Evolutionary conservation across 2,329 filamentous ascomycete species (phyloP), one percentile per base, ranked within the genome.

Genomic region (Neofusicoccum cordaticola): DNA sequence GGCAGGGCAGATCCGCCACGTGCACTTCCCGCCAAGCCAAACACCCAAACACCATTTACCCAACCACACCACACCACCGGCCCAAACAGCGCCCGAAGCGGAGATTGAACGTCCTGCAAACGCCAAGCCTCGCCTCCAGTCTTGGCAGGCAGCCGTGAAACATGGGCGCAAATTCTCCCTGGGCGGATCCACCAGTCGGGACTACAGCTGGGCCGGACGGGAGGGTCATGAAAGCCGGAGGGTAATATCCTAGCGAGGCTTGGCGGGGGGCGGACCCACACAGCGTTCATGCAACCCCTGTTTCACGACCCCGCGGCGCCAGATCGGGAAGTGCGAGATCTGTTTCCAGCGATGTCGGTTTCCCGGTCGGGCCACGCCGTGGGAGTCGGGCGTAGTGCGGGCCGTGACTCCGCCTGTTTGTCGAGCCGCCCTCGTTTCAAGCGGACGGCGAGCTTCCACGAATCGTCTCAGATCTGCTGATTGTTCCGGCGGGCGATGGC

Each of bases 201-300:
- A 39, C 52, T 4, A 19, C 41, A 34, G 19, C 56, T 13, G 15
- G 22, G 22, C 56, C 41, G 27, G 56, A 34, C 53, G 42, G n/a
- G 56, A 60, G 35, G 13, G 42, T 42, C 8, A 15, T 4, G 31
- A n/a, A 39, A 22, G 57, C 57, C 31, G 57, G 34, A 5, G 19
- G 11, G 31, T 31, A 51, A 51, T 62, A 51, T 44, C 51, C 35
- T 8, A 27, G 17, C 45, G 35, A 41, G 45, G 45, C 58, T 62
- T 62, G 58, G 58, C 58, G 42, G 58, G 58, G 9, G 34, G 11
- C 2, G 58, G 8, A 42, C 58, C 58, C 58, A 62, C 58, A 42
- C 11, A 35, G 19, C 34, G 17, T 51, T 62, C 35, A 51, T 62
- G 44, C 45, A 11, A 31, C 44, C n/a, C 44, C 58, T 42, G 58